Percentiles rank a stretch among this genome's conserved stretches.
Evolutionary conservation across 2,329 filamentous ascomycete species (phyloP).

Genomic region (Phaeosphaeriaceae sp.): DNA sequence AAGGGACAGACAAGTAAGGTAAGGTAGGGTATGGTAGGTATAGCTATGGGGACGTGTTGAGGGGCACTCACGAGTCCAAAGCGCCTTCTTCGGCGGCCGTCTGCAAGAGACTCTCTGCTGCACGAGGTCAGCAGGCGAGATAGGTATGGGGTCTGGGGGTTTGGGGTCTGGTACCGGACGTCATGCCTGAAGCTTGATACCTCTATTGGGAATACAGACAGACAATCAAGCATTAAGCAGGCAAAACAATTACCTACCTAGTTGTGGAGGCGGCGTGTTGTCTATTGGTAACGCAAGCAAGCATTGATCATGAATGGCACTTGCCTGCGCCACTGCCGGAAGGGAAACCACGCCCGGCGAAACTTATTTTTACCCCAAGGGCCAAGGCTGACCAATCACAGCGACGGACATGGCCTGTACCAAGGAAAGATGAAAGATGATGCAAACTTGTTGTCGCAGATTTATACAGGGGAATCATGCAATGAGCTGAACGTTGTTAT

Average conservation of each 20-base stretch:
- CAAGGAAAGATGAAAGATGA: too few relatives aligned
- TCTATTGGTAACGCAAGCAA: too few relatives aligned
- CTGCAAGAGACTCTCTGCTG: conserved; percentile 60
- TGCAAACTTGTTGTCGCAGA: too few relatives aligned
- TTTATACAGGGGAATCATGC: too few relatives aligned
- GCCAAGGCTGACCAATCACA: conserved; percentile 13
- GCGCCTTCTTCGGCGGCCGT: conserved; percentile 63
- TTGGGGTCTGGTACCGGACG: conserved; percentile 25
- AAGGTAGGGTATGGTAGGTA: too few relatives aligned
- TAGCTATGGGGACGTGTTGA: too few relatives aligned
- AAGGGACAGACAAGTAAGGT: not conserved
- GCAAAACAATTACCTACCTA: too few relatives aligned
- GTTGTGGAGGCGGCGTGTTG: too few relatives aligned
- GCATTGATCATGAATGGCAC: too few relatives aligned
- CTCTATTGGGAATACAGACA: conserved; percentile 3
- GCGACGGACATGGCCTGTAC: too few relatives aligned
- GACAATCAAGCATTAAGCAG: too few relatives aligned
- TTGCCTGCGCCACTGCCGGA: conserved; percentile 15
- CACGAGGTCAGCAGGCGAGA: not conserved
- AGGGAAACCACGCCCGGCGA: not conserved
- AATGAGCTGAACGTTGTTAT: conserved; percentile 1
- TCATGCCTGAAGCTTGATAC: conserved; percentile 22
- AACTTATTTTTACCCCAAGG: conserved; percentile 11
- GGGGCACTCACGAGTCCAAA: conserved; percentile 61
- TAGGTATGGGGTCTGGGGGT: too few relatives aligned